Evolutionary conservation across 2,329 filamentous ascomycete species (phyloP), one percentile per base, ranked within the genome.

Genomic region (Dactylonectria macrodidyma): DNA sequence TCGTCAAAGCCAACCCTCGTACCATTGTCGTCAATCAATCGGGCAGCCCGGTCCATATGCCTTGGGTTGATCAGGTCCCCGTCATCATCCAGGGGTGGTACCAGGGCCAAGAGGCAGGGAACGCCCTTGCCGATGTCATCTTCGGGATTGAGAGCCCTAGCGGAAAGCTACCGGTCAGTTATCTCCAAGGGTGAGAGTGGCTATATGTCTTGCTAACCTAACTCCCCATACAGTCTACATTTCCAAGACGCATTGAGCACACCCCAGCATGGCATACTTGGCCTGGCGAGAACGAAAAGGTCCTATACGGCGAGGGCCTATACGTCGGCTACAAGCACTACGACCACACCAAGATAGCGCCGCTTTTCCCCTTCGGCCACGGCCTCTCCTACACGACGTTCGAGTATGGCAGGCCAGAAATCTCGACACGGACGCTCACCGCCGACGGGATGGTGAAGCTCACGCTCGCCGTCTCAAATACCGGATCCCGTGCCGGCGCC

Each of bases 321-420:
- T 93, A 90, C 80, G 88, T 94, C 62, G 92, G 92, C 2, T 94
- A 95, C 80, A 83, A 89, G 19, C 90, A 93, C 80, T 94, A 93
- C 78, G 92, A 95, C 74, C 87, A 87, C 22, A 81, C 84, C 12
- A 83, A 84, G 30, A 85, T 91, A 57, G 81, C 84, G 5, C 90
- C 90, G 0, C 84, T 92, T 0, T 94, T 93, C 80, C 85, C 91
- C 33, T 94, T 94, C 71, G 92, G 92, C 11, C 91, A 93, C 77
- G 92, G 92, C 1, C 84, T 94, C 8, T 92, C 90, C 0, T 95
- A 94, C 78, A 93, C 92, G 0, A 87, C 82, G 0, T 94, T 94
- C 77, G 84, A 86, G 54, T 91, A 93, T 75, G 89, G 89, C 14
- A 81, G 84, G 1, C 86, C 90, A 0, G 85, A 84, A 3, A 83